These are phyloP conservation scores for Apiotrichum mycotoxinovorans DNA, from an alignment of 1,284 basidiomycete species.

Conservation along the genomic window DNA sequence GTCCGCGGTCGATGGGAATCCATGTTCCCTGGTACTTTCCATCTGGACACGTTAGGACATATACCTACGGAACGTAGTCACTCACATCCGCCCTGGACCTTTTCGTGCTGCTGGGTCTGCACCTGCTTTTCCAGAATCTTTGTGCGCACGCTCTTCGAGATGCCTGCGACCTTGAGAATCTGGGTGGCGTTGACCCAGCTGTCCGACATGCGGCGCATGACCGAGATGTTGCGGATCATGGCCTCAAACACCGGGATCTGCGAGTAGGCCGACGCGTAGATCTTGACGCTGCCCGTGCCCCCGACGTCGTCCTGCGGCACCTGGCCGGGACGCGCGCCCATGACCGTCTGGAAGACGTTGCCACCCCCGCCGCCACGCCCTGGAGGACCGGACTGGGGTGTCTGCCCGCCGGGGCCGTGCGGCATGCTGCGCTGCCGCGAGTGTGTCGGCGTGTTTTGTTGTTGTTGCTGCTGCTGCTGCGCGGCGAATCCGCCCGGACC, in stretches of 20 bases:
- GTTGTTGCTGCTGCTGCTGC: background rate
- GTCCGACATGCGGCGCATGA: slow-evolving; percentile 93
- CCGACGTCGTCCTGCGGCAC: slow-evolving; percentile 28
- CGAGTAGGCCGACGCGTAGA: slow-evolving; percentile 49
- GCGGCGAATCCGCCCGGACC: background rate
- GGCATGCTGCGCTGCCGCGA: background rate
- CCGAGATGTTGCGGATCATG: slow-evolving; percentile 95
- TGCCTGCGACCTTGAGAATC: slow-evolving; percentile 97
- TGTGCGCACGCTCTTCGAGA: slow-evolving; percentile 92
- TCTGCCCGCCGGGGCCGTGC: background rate
- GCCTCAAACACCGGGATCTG: slow-evolving; percentile 74
- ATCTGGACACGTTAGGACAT: slow-evolving; percentile 48
- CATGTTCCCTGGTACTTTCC: slow-evolving; percentile 99
- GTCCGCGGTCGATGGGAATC: slow-evolving; percentile 88
- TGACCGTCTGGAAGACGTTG: slow-evolving; percentile 43
- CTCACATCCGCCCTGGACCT: slow-evolving; percentile 89
- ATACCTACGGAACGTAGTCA: slow-evolving; percentile 2
- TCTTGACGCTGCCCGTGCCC: slow-evolving; percentile 32
- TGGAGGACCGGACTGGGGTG: background rate
- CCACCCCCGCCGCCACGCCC: background rate
- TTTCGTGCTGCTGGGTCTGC: slow-evolving; percentile 91
- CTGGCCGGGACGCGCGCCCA: slow-evolving; percentile 42
- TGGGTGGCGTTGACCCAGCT: slow-evolving; percentile 89
- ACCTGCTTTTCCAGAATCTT: slow-evolving; percentile 99
- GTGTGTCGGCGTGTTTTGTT: background rate